Conservation (phyloP, 163 green algal species). For the Volvox carteri region DNA sequence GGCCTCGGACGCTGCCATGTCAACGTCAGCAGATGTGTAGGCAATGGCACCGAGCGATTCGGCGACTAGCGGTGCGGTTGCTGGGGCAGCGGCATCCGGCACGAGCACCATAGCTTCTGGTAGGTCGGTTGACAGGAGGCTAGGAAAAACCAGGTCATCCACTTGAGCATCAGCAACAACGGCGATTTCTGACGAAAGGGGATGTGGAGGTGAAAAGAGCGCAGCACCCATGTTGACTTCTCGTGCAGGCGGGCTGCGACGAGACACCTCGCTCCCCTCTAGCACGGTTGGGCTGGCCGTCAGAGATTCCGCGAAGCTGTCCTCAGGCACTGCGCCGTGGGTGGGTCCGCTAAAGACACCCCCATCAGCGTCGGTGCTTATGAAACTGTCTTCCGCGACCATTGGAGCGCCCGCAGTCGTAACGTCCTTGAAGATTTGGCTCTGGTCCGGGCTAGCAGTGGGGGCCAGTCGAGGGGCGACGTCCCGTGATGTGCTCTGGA, state of each 20-base stretch:
- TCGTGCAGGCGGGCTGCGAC: neutral
- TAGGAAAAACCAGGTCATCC: conserved; percentile 42
- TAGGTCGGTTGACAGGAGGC: neutral
- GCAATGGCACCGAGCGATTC: neutral
- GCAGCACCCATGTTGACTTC: conserved; percentile 45
- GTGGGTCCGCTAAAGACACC: neutral
- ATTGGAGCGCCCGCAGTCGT: neutral
- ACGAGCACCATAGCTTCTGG: neutral
- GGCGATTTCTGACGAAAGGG: neutral
- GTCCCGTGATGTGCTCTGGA: neutral
- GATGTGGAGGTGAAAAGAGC: neutral
- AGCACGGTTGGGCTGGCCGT: conserved; percentile 29
- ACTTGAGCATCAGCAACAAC: neutral
- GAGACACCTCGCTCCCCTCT: neutral
- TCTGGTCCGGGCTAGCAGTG: neutral
- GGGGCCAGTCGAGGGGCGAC: neutral
- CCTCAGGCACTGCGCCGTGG: neutral
- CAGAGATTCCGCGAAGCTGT: conserved; percentile 10
- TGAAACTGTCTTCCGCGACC: neutral
- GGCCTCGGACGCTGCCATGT: neutral
- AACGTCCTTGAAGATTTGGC: neutral
- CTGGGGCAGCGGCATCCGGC: neutral
- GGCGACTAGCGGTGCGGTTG: neutral
- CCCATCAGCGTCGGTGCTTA: neutral
- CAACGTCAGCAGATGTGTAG: neutral